Conservation (phyloP, 2,329 filamentous ascomycete genomes). For the Herpotrichia juniperi region DNA sequence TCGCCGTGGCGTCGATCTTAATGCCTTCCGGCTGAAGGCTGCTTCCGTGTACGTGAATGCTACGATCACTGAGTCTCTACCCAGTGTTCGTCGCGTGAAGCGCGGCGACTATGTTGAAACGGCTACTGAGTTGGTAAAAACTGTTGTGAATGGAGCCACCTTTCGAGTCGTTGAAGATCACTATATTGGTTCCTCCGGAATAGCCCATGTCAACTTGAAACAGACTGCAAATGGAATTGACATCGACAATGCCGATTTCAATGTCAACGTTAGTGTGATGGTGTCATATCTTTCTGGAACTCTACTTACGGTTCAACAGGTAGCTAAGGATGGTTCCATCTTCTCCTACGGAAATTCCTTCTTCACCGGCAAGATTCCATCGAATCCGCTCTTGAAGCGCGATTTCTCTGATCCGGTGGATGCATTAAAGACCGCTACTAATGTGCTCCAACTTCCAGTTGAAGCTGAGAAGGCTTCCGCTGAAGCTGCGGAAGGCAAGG, state of each 20-base stretch:
- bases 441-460: slow-evolving; percentile 50
- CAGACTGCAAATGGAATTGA: slow-evolving; percentile 65
- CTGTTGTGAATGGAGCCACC: slow-evolving; percentile 39
- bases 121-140: slow-evolving; percentile 41
- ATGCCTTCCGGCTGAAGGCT: not conserved
- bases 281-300: not conserved
- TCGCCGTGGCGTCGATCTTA: not conserved
- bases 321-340: slow-evolving; percentile 59
- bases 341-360: slow-evolving; percentile 64
- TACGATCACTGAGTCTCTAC: not conserved
- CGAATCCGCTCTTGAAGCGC: slow-evolving; percentile 43
- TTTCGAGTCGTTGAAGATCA: slow-evolving; percentile 61
- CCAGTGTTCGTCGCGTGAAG: slow-evolving; percentile 6
- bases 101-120: slow-evolving; percentile 36
- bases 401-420: slow-evolving; percentile 50
- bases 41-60: not conserved
- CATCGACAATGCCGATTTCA: slow-evolving; percentile 66
- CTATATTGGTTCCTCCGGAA: slow-evolving; percentile 60
- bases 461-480: slow-evolving; percentile 49
- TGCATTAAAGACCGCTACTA: slow-evolving; percentile 51
- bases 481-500: slow-evolving; percentile 40
- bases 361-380: slow-evolving; percentile 53
- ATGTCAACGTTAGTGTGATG: slow-evolving; percentile 60
- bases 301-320: slow-evolving; percentile 36
- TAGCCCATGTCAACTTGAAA: slow-evolving; percentile 65